Base-by-base conservation (phyloP, 352 stramenopile species). In the Phytophthora pisi region DNA sequence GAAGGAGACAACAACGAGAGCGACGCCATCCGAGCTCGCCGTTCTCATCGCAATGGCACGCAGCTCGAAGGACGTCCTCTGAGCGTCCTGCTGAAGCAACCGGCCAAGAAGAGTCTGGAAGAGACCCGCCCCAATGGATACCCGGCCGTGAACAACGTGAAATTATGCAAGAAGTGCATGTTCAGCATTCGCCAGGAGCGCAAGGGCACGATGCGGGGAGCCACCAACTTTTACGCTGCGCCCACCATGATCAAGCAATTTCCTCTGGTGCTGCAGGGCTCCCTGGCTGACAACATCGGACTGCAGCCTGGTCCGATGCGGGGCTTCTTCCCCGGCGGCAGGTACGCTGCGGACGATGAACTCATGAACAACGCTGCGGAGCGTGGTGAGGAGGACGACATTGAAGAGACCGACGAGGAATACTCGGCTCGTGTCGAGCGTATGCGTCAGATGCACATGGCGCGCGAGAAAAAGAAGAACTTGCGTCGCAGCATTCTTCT, bases 151-250 rank as follows among this genome's bases (percentile, higher is more conserved):
- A 86, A 89, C 58, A 69, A 74, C 51, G 79, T 91, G 26, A 91
- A 90, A 66, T 74, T 92, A 36, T 92, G 84, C 70, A 86, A 90
- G 60, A 92, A 92, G 53, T 92, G 84, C 70, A 81, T 92, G 59
- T 91, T 86, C 57, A 72, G 56, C 42, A 79, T 90, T 50, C 79
- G 81, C 4, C 79, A 87, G 28, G 82, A 92, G 46, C 84, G 84
- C 31, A 88, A 89, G 53, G 79, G 77, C 2, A 82, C 75, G 43
- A 75, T 83, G 67, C 60, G 70, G 15, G 77, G 79, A 2, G 70
- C 78, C 1, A 71, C 59, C 5, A 79, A 84, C 52, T 85, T 83
- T 73, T 84, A 84, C 63, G 73, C 66, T 26, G 75, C 78, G 1
- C 70, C 77, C 2, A 76, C 75, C 26, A 84, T 88, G 77, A 67